Percentiles rank a stretch among this genome's conserved stretches.
Conservation (phyloP, 495 filamentous ascomycete species). For the Tuber melanosporum region DNA sequence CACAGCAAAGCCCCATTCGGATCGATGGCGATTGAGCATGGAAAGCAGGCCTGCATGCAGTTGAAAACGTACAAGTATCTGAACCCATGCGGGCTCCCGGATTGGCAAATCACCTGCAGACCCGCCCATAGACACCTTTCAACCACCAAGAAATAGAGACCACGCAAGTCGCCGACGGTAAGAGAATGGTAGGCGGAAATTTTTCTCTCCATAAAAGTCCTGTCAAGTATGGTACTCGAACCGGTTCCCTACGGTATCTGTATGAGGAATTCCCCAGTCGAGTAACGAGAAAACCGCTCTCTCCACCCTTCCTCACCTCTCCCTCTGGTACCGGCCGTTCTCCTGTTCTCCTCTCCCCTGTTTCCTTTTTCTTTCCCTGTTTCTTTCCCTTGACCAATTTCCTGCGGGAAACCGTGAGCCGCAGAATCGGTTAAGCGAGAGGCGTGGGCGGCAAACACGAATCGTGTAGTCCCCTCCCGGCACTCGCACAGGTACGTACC, state of each 20-base stretch:
- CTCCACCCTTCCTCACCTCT: neutral
- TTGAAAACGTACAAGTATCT: conserved; percentile 1
- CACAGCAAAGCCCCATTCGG: neutral
- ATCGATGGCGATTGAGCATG: conserved; percentile 2
- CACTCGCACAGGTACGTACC: neutral
- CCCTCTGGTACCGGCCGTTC: neutral
- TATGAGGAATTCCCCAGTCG: neutral
- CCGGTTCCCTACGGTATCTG: neutral
- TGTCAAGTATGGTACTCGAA: neutral
- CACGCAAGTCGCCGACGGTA: neutral
- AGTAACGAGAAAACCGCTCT: neutral
- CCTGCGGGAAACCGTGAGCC: neutral
- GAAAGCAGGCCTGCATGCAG: neutral
- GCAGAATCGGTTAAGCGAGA: neutral
- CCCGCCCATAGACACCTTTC: neutral
- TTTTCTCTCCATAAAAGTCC: neutral
- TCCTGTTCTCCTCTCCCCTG: neutral
- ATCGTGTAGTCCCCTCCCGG: neutral
- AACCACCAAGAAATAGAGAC: conserved; percentile 1
- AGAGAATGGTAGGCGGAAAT: neutral
- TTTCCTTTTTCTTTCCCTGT: neutral
- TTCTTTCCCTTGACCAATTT: too few relatives aligned
- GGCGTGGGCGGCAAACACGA: neutral
- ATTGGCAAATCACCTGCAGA: neutral
- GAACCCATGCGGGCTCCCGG: neutral